A percentile compares a stretch with the other conserved stretches of the same genome.
These are phyloP conservation scores for Tephrocybe sp. DNA, from an alignment of 768 basidiomycete species.

Conservation along the genomic window DNA sequence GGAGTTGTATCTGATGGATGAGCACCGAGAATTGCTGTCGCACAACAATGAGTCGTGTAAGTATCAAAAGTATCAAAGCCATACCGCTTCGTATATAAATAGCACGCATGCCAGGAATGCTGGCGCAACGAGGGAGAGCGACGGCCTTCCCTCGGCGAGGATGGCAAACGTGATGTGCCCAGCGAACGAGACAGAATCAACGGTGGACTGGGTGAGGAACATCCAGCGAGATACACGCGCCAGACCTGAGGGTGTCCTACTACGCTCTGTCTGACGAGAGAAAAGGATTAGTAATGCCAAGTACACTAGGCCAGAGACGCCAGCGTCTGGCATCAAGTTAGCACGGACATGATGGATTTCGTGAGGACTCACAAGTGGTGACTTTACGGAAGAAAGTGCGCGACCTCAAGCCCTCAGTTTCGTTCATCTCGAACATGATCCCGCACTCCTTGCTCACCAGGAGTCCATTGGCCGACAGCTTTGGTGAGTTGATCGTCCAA, in stretches of 20 bases:
- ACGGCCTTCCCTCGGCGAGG: slow-evolving; percentile 78
- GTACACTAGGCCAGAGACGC: slow-evolving; percentile 65
- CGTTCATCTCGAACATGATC: slow-evolving; percentile 62
- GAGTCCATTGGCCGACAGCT: slow-evolving; percentile 59
- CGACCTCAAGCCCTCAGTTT: slow-evolving; percentile 71
- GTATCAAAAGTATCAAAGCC: background rate
- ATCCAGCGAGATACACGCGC: slow-evolving; percentile 82
- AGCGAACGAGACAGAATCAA: slow-evolving; percentile 84
- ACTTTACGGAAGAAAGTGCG: slow-evolving; percentile 74
- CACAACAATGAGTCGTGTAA: background rate
- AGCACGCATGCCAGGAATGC: slow-evolving; percentile 81
- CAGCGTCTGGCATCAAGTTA: slow-evolving; percentile 56
- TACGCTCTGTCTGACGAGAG: slow-evolving; percentile 71
- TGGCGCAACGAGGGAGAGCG: slow-evolving; percentile 78
- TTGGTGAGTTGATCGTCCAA: slow-evolving; percentile 56
- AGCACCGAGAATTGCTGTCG: slow-evolving; percentile 80
- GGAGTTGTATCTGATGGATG: slow-evolving; percentile 81
- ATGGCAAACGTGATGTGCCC: slow-evolving; percentile 89
- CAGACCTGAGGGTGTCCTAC: slow-evolving; percentile 77
- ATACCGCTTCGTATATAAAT: slow-evolving; percentile 83
- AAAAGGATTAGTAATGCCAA: slow-evolving; percentile 65
- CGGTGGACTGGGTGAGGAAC: slow-evolving; percentile 74
- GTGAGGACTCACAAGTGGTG: slow-evolving; percentile 50
- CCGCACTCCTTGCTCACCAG: slow-evolving; percentile 83
- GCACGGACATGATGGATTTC: background rate